Base-by-base conservation (phyloP, 139 green algal genomes). In the Tetradesmus lagerheimii region DNA sequence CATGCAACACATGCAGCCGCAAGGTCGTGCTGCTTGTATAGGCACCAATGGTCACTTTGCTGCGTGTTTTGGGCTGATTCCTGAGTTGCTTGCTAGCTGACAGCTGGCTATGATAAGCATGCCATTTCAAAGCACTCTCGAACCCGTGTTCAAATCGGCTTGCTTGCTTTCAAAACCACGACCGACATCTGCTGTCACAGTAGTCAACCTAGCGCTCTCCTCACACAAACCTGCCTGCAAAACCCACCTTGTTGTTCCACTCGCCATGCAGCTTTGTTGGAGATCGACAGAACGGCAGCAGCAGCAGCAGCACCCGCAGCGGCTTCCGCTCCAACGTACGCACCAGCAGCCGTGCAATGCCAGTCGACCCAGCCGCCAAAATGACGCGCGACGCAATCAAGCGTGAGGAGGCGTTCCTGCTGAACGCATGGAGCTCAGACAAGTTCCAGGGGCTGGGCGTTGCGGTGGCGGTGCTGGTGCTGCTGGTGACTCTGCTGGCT, bases 401-500 rank as follows among this genome's bases (percentile, higher is more conserved):
- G 71, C 86, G 80, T 6, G 41, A 92, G 81, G 92, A 94, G 50
- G 11, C 79, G 1, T 47, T 80, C 4, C 37, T 94, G 77, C 80
- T 94, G 20, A 88, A 91, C 76, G 43, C 77, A 4, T 94, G 92
- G 92, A 91, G 64, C 53, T 83, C 84, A 15, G 34, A 71, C 5
- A 71, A 39, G 27, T 94, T 94, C 80, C 83, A 86, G 34, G 74
- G 86, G 31, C 39, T 62, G 20, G 89, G 89, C 6, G 47, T 83
- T 31, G 85, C 34, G 31, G 77, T 82, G 4, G 89, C 84, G 16
- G 83, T 93, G 34, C 74, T 90, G 23, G 47, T 95, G 8, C 62
- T 95, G 34, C 66, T 95, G 76, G 37, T 76, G 2, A 57, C 93
- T 3, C 41, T 94, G 20, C 37, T 94, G n/a, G 57, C 86, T 1